Evolutionary conservation across 345 rosid genomes (phyloP).

Genomic region (Gossypium arboreum): DNA sequence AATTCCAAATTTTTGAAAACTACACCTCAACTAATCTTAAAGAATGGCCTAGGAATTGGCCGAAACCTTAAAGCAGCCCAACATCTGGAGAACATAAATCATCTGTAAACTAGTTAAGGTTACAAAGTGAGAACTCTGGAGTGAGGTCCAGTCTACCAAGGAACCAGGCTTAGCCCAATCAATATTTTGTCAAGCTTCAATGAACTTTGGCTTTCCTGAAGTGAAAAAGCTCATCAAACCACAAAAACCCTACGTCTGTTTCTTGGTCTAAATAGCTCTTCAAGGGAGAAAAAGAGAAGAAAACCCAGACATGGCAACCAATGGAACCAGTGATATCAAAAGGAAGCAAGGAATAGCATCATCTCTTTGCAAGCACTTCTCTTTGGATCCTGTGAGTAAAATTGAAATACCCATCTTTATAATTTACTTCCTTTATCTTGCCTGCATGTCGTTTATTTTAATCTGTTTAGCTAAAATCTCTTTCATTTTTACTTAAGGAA

Average conservation of each 20-base stretch:
- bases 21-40: too few relatives aligned
- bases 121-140: too few relatives aligned
- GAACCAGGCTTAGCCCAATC: constrained; percentile 1
- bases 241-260: background rate
- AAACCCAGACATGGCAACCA: constrained; percentile 18
- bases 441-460: background rate
- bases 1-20: too few relatives aligned
- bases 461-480: background rate
- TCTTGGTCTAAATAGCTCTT: background rate
- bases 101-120: background rate
- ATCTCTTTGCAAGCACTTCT: constrained; percentile 57
- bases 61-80: too few relatives aligned
- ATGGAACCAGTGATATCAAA: constrained; percentile 19
- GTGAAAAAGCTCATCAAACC: background rate
- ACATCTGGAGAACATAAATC: too few relatives aligned
- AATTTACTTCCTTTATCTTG: background rate
- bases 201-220: background rate
- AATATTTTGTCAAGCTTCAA: background rate
- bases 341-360: constrained; percentile 43
- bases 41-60: too few relatives aligned
- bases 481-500: background rate
- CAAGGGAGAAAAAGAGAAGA: background rate
- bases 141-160: background rate
- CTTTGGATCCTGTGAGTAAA: constrained; percentile 49
- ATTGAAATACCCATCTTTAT: background rate